A percentile compares a stretch with the other conserved stretches of the same genome.
phyloP scores from a whole-genome alignment of 345 rosid species.

The Populus simonii region DNA sequence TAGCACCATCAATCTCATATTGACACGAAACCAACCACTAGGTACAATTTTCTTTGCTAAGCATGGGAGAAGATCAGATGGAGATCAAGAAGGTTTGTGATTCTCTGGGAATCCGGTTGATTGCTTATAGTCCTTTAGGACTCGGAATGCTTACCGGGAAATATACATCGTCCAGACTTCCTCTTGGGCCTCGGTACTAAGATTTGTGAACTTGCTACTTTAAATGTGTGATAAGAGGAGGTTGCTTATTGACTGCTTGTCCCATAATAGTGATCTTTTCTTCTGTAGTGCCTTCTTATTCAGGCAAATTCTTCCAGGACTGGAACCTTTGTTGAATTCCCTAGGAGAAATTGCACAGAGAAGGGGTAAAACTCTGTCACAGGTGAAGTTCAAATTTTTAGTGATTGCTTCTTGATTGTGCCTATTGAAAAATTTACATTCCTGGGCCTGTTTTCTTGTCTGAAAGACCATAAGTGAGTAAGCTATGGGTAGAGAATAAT shows the following conservation, averaged over 20 bases:
- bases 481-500: no score
- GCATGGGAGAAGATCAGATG: constrained; percentile 75
- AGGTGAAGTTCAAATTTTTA: constrained; percentile 31
- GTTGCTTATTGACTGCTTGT: background rate
- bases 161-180: constrained; percentile 67
- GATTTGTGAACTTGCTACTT: background rate
- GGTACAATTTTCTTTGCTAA: constrained; percentile 86
- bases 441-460: background rate
- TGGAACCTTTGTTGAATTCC: constrained; percentile 57
- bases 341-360: constrained; percentile 51
- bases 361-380: constrained; percentile 64
- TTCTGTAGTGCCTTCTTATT: constrained; percentile 62
- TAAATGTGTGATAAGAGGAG: background rate
- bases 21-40: constrained; percentile 20
- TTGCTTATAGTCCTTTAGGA: constrained; percentile 88
- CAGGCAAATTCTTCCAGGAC: constrained; percentile 78
- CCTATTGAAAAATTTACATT: background rate
- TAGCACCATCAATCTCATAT: constrained; percentile 10
- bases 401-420: background rate
- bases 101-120: constrained; percentile 60
- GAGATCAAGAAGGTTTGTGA: constrained; percentile 66
- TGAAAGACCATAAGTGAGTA: no score
- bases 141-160: constrained; percentile 95
- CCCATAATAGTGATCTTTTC: background rate
- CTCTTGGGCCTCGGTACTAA: constrained; percentile 72